phyloP scores from a whole-genome alignment of 2,329 filamentous ascomycete species.

The Alternaria arbusti region DNA sequence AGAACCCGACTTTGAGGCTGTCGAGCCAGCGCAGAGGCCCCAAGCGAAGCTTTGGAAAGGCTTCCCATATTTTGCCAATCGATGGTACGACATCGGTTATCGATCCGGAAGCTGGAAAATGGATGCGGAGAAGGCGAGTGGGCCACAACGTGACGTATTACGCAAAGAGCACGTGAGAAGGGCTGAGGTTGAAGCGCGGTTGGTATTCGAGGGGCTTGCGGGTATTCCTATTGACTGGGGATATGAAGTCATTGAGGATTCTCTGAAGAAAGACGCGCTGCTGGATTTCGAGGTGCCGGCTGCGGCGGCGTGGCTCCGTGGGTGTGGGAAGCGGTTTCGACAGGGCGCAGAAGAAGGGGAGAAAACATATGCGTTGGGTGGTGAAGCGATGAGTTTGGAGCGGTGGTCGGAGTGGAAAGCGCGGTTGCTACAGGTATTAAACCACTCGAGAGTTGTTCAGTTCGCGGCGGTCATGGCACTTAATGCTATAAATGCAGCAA shows the following conservation, averaged over 20 bases:
- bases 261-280: slow-evolving; percentile 2
- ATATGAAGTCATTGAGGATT: slow-evolving; percentile 10
- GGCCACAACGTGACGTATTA: not conserved
- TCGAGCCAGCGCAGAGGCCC: not conserved
- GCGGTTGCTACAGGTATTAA: not conserved
- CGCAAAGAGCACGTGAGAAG: not conserved
- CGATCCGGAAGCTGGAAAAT: slow-evolving; percentile 1
- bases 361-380: not conserved
- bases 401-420: not conserved
- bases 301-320: not conserved
- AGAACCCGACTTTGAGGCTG: not conserved
- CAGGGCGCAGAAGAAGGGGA: not conserved
- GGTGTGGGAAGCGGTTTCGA: not conserved
- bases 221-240: slow-evolving; percentile 10
- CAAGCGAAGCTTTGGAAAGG: slow-evolving; percentile 7
- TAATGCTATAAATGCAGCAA: not conserved
- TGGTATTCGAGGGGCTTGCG: not conserved
- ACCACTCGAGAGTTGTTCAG: not conserved
- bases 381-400: not conserved
- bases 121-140: not conserved
- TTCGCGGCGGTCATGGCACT: not conserved
- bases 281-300: slow-evolving; percentile 12
- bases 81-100: slow-evolving; percentile 7
- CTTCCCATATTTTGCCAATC: slow-evolving; percentile 2
- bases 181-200: slow-evolving; percentile 9